These are phyloP conservation scores for Sarocladium strictum DNA, from an alignment of 2,329 filamentous ascomycete species.

Conservation along the genomic window DNA sequence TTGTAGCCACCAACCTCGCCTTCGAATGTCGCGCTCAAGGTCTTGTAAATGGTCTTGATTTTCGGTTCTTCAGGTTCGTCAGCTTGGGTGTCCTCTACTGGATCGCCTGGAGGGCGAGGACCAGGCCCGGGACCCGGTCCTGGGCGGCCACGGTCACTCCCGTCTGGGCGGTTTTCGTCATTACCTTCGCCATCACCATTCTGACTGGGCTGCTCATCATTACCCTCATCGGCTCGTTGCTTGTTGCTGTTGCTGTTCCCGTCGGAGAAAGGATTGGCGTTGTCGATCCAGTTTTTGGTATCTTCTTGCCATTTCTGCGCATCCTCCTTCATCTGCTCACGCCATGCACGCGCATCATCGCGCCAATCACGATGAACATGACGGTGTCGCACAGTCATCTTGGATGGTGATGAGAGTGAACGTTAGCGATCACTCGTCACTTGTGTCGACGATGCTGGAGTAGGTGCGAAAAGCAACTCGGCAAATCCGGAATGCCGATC, in stretches of 20 bases:
- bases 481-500: neutral
- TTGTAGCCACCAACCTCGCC: slow-evolving; percentile 7
- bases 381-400: slow-evolving; percentile 4
- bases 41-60: slow-evolving; percentile 5
- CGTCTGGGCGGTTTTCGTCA: neutral
- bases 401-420: neutral
- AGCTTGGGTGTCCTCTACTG: neutral
- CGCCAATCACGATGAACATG: slow-evolving; percentile 6
- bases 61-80: slow-evolving; percentile 1
- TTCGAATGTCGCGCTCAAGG: neutral
- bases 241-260: slow-evolving; percentile 1
- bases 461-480: neutral
- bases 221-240: slow-evolving; percentile 3
- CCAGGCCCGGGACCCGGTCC: neutral
- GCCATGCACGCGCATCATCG: neutral
- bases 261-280: neutral
- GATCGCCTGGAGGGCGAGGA: neutral
- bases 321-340: slow-evolving; percentile 2
- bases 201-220: too few relatives aligned
- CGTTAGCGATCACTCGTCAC: neutral
- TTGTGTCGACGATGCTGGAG: neutral
- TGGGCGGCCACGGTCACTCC: neutral
- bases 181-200: slow-evolving; percentile 7
- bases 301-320: neutral
- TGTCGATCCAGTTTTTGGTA: slow-evolving; percentile 1